Percentiles rank a stretch among this genome's conserved stretches.
Evolutionary conservation across 2,329 filamentous ascomycete genomes (phyloP).

Genomic region (Epichloe gansuensis): DNA sequence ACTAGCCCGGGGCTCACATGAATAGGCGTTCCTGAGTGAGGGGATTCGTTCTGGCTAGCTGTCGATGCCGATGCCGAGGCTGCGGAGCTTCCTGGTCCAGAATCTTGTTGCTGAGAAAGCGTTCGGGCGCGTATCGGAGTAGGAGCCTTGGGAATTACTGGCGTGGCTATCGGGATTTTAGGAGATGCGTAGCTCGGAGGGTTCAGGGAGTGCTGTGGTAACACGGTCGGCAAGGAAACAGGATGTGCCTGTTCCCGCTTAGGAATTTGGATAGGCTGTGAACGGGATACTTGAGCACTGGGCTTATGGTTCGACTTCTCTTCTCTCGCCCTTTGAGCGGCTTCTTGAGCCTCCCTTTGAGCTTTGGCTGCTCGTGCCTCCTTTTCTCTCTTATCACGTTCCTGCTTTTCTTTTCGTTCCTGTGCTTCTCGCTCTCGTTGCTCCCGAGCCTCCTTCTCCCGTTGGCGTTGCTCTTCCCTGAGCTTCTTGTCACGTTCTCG

Average conservation of each 20-base stretch:
- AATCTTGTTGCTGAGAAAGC: conserved; percentile 68
- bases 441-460: conserved; percentile 66
- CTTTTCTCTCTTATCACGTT: conserved; percentile 49
- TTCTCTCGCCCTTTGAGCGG: conserved; percentile 56
- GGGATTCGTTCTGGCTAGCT: conserved; percentile 44
- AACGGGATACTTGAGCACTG: conserved; percentile 22
- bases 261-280: conserved; percentile 9
- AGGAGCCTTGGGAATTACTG: conserved; percentile 68
- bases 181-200: conserved; percentile 58
- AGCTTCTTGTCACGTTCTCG: conserved; percentile 67
- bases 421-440: conserved; percentile 57
- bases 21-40: conserved; percentile 47
- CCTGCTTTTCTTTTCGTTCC: conserved; percentile 47
- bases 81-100: conserved; percentile 55
- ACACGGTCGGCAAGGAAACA: conserved; percentile 29
- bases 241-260: conserved; percentile 23
- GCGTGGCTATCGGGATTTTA: conserved; percentile 65
- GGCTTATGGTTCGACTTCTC: conserved; percentile 29
- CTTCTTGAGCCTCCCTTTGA: conserved; percentile 43
- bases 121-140: conserved; percentile 68
- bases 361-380: conserved; percentile 42
- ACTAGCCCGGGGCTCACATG: conserved; percentile 54
- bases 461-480: conserved; percentile 69
- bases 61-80: conserved; percentile 48
- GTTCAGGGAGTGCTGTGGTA: conserved; percentile 47